Base-by-base conservation (phyloP, 1,139 yeast species). In the Zygoascus meyerae region DNA sequence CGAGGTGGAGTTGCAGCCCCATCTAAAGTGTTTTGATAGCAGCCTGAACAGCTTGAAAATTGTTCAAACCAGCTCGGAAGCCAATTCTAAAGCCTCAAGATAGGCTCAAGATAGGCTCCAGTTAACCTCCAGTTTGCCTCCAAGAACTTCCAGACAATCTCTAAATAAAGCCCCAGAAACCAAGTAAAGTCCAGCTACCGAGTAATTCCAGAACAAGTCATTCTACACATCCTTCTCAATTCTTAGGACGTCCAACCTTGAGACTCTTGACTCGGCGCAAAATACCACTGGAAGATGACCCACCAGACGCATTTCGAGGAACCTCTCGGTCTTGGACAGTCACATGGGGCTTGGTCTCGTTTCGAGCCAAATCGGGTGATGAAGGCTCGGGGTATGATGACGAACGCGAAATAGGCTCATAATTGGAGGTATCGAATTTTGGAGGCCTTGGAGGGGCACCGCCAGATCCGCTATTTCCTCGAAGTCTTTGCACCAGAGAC, bases 241-340 rank as follows among this genome's bases (percentile, higher is more conserved):
- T 18, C 48, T 42, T 52, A 34, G 55, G 48, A 4, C 55, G 44
- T 29, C 59, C 59, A 16, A 85, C 95, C 67, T 83, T 85, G 69
- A 89, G 76, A 72, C 95, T 85, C 70, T 85, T 86, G 40, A 89
- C 96, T 65, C 96, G 81, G 61, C 85, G 79, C 59, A 89, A 71
- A 55, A 89, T 73, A 9, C 86, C 39, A 35, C 21, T 35, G 12
- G 30, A 6, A 5, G 39, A 35, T n/a, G 28, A 16, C 14, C 39
- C 30, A 5, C 26, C 26, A 11, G 39, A 35, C 5, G 17, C 30
- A 17, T 11, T 35, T 35, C 39, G 29, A 6, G 29, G 18, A 3
- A 26, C 39, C 12, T 21, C 30, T n/a, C 29, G 8, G 12, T 9
- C 21, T 9, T n/a, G 18, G 12, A 18, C 39, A 9, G 30, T 35